These are phyloP conservation scores for Boletales sp. DNA, from an alignment of 768 basidiomycete genomes.

Conservation along the genomic window DNA sequence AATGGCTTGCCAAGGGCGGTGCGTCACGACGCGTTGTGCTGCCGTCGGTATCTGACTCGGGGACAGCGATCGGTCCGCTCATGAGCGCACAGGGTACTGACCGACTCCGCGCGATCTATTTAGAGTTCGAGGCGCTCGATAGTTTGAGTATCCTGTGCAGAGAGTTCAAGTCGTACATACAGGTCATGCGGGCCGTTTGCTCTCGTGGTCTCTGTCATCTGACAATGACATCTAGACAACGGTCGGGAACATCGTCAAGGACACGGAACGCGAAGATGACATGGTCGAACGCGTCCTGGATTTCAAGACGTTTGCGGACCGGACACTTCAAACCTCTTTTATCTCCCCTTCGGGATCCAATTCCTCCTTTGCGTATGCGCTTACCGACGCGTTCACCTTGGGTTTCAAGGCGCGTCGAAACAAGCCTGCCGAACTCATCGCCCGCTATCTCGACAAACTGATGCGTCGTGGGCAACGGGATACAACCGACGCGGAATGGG, in stretches of 20 bases:
- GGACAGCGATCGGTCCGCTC: slow-evolving; percentile 50
- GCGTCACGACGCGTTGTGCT: slow-evolving; percentile 28
- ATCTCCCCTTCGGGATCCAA: slow-evolving; percentile 40
- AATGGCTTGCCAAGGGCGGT: slow-evolving; percentile 44
- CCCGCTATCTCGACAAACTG: slow-evolving; percentile 81
- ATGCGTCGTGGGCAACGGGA: slow-evolving; percentile 85
- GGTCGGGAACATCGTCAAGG: slow-evolving; percentile 65
- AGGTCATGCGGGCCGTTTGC: slow-evolving; percentile 34
- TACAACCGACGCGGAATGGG: slow-evolving; percentile 59
- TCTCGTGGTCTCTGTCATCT: neutral
- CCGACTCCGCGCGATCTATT: slow-evolving; percentile 52
- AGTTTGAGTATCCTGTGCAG: slow-evolving; percentile 50
- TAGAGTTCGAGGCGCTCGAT: slow-evolving; percentile 56
- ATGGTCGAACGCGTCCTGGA: slow-evolving; percentile 75
- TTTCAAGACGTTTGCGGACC: slow-evolving; percentile 59
- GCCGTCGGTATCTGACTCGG: slow-evolving; percentile 22
- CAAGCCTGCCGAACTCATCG: slow-evolving; percentile 91
- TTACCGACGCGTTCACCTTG: slow-evolving; percentile 64
- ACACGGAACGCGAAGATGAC: slow-evolving; percentile 57
- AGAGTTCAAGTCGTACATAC: slow-evolving; percentile 61
- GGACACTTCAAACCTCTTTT: slow-evolving; percentile 50
- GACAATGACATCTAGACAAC: slow-evolving; percentile 36
- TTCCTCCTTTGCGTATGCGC: slow-evolving; percentile 60
- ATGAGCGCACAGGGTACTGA: slow-evolving; percentile 45
- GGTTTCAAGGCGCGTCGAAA: slow-evolving; percentile 75